Evolutionary conservation across 2,329 filamentous ascomycete genomes (phyloP).

Genomic region (Alternaria gansuensis): DNA sequence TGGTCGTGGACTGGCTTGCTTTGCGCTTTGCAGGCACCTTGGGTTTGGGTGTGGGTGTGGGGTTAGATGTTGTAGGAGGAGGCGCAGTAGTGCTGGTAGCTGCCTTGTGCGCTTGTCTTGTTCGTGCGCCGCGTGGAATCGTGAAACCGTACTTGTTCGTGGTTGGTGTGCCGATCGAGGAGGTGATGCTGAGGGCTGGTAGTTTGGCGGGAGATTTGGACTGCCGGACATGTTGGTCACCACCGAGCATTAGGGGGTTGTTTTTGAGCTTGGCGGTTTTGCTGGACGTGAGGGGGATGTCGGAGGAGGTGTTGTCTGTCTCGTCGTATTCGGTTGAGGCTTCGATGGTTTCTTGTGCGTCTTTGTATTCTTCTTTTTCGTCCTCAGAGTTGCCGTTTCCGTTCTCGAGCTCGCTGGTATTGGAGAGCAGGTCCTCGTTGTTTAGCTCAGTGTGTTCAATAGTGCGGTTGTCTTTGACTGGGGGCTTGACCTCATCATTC

Average conservation of each 20-base stretch:
- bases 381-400: fast-evolving
- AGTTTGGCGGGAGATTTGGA: not conserved
- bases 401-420: not conserved
- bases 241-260: not conserved
- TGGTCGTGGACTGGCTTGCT: not conserved
- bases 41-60: not conserved
- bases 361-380: not conserved
- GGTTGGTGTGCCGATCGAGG: not conserved
- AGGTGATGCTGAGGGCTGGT: not conserved
- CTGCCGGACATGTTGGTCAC: not conserved
- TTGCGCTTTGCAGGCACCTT: not conserved
- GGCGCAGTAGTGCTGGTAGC: not conserved
- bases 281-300: not conserved
- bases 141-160: conserved; percentile 2
- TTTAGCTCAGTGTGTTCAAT: not conserved
- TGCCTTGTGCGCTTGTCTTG: not conserved
- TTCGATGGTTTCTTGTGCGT: not conserved
- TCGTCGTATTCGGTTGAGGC: not conserved
- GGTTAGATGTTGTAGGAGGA: not conserved
- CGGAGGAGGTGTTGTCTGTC: not conserved
- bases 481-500: not conserved
- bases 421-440: not conserved
- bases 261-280: not conserved
- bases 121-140: not conserved
- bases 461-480: not conserved